Evolutionary conservation across 192 early-diverging fungal genomes (phyloP), one percentile per base, ranked within the genome.

Genomic region (Mortierella antarctica): DNA sequence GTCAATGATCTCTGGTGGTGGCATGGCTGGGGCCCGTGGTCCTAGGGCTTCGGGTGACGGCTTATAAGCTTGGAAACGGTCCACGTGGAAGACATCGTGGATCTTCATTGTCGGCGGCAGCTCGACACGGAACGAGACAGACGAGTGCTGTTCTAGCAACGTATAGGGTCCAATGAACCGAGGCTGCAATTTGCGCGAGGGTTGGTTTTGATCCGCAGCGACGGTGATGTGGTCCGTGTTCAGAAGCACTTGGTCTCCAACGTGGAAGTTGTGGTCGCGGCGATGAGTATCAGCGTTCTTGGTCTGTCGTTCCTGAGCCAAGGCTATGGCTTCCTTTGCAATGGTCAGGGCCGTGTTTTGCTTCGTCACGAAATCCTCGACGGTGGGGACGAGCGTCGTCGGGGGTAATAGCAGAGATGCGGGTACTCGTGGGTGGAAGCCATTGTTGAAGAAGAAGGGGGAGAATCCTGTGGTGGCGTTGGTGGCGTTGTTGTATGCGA

Each of bases 401-500:
- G n/a, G n/a, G n/a, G n/a, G n/a, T 12, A 57, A n/a, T n/a, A 62
- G 60, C 8, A 50, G 31, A 8, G 73, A 11, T 39, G 56, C 20
- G 1, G 65, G 65, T 4, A 57, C 7, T 7, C 56, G 65, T 44
- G 68, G 83, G 40, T 84, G 61, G 13, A 62, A 59, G 57, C 67
- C 83, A 17, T 14, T 72, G 49, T 85, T 70, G 42, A 69, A 21
- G 41, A 57, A 54, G 46, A 84, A 85, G 8, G 61, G 68, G 1
- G 85, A 65, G n/a, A 65, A 48, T 5, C 57, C 62, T 5, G 73
- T 85, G 5, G 65, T 46, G 6, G 62, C 49, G 18, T 78, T 18
- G 11, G 54, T 13, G 15, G 85, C 45, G 62, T 88, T 84, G 63
- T 90, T 92, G 82, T 88, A 90, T 0, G 85, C 80, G 53, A 88